Percentiles rank a stretch among this genome's conserved stretches.
Evolutionary conservation across 1,139 yeast species (phyloP).

Genomic region (Suhomyces atakaporum): DNA sequence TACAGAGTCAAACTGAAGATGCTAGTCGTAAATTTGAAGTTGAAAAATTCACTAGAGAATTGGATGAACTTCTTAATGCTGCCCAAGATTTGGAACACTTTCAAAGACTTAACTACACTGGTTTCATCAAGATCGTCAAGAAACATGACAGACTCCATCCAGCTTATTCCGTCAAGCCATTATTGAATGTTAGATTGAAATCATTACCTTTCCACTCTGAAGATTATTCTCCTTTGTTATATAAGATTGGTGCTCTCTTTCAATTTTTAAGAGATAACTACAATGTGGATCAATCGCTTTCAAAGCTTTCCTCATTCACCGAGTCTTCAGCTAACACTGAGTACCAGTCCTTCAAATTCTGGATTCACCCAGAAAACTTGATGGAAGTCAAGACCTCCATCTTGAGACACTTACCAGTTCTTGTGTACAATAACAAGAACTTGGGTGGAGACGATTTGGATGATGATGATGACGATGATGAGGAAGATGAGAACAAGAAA

Average conservation of each 20-base stretch:
- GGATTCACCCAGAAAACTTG: constrained; percentile 94
- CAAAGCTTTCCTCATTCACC: constrained; percentile 48
- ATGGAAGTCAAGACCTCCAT: constrained; percentile 97
- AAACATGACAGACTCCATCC: constrained; percentile 93
- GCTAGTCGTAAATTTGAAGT: constrained; percentile 49
- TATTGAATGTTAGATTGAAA: constrained; percentile 82
- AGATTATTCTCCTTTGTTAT: constrained; percentile 88
- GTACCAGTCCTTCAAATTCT: constrained; percentile 81
- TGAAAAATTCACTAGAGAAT: constrained; percentile 55
- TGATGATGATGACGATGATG: constrained; percentile 25
- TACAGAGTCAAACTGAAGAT: constrained; percentile 53
- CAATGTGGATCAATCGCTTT: constrained; percentile 41
- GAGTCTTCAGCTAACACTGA: constrained; percentile 54
- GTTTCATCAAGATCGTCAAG: constrained; percentile 90
- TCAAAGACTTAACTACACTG: constrained; percentile 89
- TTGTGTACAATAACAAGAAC: constrained; percentile 62
- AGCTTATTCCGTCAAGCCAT: constrained; percentile 81
- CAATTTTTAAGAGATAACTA: constrained; percentile 75
- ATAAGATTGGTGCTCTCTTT: constrained; percentile 79
- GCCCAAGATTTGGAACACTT: constrained; percentile 90
- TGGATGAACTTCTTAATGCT: constrained; percentile 71
- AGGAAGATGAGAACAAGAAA: constrained; percentile 17
- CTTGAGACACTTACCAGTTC: constrained; percentile 88
- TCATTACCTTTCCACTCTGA: constrained; percentile 91
- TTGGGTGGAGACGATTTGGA: constrained; percentile 25